Percentiles rank a stretch among this genome's conserved stretches.
Conservation (phyloP, 805 yeast genomes). For the Lachancea waltii region DNA sequence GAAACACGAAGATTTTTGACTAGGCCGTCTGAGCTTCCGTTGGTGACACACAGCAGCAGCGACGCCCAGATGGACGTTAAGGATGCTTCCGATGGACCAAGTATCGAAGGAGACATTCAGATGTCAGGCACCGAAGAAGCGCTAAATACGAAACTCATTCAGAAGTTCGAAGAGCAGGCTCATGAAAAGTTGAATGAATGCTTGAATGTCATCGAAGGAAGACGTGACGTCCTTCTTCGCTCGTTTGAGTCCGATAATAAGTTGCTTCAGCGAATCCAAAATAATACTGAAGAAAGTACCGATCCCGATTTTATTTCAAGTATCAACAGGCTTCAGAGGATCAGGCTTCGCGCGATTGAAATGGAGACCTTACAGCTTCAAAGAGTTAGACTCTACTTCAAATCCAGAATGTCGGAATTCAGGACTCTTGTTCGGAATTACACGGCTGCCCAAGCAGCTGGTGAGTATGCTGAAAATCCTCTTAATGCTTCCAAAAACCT, state of each 20-base stretch:
- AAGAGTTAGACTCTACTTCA: conserved; percentile 21
- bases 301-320: conserved; percentile 10
- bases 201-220: conserved; percentile 21
- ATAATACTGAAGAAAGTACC: conserved; percentile 1
- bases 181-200: conserved; percentile 23
- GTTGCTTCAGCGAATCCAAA: conserved; percentile 16
- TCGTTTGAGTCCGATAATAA: conserved; percentile 24
- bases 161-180: conserved; percentile 20
- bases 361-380: conserved; percentile 29
- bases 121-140: conserved; percentile 17
- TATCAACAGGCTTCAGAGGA: conserved; percentile 25
- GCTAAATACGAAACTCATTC: conserved; percentile 13
- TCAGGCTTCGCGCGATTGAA: conserved; percentile 30
- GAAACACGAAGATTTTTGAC: not conserved
- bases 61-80: not conserved
- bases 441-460: conserved; percentile 14
- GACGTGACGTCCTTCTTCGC: conserved; percentile 21
- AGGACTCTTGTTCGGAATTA: conserved; percentile 23
- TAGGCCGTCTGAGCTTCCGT: not conserved
- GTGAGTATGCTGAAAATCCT: conserved; percentile 19
- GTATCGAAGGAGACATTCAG: conserved; percentile 10
- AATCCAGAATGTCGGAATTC: conserved; percentile 24
- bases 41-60: not conserved
- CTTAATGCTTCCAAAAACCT: conserved; percentile 12
- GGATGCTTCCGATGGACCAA: not conserved